Evolutionary conservation across 176 grass and related monocot species (phyloP), one percentile per base, ranked within the genome.

Genomic region (Miscanthus lutarioriparius): DNA sequence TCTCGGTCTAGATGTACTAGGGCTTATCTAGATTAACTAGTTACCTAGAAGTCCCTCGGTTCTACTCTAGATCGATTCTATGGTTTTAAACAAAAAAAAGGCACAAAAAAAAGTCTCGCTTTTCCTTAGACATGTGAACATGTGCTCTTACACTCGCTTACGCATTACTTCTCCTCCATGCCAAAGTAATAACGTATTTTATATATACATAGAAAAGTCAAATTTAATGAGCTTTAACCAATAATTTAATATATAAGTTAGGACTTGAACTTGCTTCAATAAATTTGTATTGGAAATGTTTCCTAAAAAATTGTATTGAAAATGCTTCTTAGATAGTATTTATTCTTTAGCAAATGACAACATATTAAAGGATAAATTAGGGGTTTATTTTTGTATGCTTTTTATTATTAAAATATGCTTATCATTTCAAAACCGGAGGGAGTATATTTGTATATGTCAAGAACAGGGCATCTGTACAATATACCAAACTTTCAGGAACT

Each of bases 101-200:
- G 48, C 22, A 14, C 36, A 5, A 37, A 14, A 12, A 64, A 73
- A 53, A 53, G 78, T 27, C 49, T 64, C 7, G 10, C 26, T 27
- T 83, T 79, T 89, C 1, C 23, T 62, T 30, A 68, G 14, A n/a
- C 37, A 74, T 86, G 56, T 90, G 83, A 51, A 80, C 74, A 79
- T 61, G 28, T 5, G 68, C 33, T 35, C 33, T 35, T 32, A 22
- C 7, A 47, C 16, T 90, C 45, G 8, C 41, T 64, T 64, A 32
- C 26, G 25, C 53, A 53, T 54, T 37, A 7, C 0, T 37, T 37
- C 33, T 37, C 33, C 33, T 35, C 33, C 33, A 35, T 35, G 33
- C 33, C 33, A n/a, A n/a, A n/a, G n/a, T n/a, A n/a, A n/a, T n/a
- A n/a, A n/a, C n/a, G n/a, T n/a, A n/a, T n/a, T n/a, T n/a, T n/a